phyloP scores from a whole-genome alignment of 768 basidiomycete species.

The Russula dissimulans region DNA sequence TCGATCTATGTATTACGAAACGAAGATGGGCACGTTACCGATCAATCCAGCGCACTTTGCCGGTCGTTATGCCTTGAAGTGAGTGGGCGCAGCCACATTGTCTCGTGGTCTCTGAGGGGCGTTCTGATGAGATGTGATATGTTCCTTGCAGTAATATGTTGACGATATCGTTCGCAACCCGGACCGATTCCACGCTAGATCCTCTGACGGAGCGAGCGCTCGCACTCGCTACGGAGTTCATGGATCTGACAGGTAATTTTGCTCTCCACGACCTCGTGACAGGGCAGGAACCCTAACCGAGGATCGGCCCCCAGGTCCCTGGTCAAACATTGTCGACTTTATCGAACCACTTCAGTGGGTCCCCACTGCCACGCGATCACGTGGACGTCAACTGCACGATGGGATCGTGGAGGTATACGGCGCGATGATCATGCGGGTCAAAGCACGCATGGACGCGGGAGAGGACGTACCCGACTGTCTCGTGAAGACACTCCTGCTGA shows the following conservation, averaged over 20 bases:
- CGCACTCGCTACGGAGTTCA: conserved; percentile 36
- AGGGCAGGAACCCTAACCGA: not conserved
- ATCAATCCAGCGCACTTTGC: conserved; percentile 34
- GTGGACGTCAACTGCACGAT: conserved; percentile 33
- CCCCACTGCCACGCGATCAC: conserved; percentile 31
- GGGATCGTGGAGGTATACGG: conserved; percentile 28
- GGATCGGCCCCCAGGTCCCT: conserved; percentile 26
- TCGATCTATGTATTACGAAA: conserved; percentile 29
- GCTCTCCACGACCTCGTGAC: not conserved
- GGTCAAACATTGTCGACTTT: conserved; percentile 40
- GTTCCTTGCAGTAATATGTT: conserved; percentile 34
- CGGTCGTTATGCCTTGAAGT: conserved; percentile 30
- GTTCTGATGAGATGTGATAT: conserved; percentile 10
- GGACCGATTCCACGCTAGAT: conserved; percentile 32
- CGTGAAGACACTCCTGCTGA: conserved; percentile 27
- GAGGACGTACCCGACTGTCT: conserved; percentile 30
- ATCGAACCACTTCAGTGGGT: conserved; percentile 34
- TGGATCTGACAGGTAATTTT: conserved; percentile 26
- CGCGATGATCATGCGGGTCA: conserved; percentile 26
- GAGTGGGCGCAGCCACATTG: not conserved
- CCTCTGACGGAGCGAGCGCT: conserved; percentile 32
- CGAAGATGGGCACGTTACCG: conserved; percentile 26
- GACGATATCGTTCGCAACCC: conserved; percentile 34
- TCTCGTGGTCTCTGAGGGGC: not conserved
- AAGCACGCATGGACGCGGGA: conserved; percentile 25